Percentiles rank a stretch among this genome's conserved stretches.
Evolutionary conservation across 2,329 filamentous ascomycete species (phyloP).

Genomic region (Penicillium sp.): DNA sequence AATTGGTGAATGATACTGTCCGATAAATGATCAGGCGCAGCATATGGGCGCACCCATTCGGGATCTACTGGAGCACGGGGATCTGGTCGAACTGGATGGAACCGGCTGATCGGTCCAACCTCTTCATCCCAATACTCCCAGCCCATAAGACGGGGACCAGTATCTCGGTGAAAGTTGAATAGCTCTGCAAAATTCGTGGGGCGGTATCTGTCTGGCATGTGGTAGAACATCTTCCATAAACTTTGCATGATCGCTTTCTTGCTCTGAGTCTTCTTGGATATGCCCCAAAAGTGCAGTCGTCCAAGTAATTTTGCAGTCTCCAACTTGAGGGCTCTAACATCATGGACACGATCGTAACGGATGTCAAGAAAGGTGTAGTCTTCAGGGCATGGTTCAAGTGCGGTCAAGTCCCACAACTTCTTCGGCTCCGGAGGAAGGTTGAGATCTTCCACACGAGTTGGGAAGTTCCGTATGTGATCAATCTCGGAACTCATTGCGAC

Average conservation of each 20-base stretch:
- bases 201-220: conserved; percentile 20
- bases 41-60: background rate
- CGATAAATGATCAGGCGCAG: background rate
- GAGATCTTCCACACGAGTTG: background rate
- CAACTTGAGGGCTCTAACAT: background rate
- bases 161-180: conserved; percentile 23
- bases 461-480: background rate
- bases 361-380: conserved; percentile 12
- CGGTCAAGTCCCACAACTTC: conserved; percentile 1
- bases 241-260: conserved; percentile 1
- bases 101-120: conserved; percentile 5
- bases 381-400: conserved; percentile 9
- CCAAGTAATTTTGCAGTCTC: background rate
- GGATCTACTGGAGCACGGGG: background rate
- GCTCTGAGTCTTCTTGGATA: conserved; percentile 2
- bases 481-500: background rate
- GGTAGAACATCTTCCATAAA: conserved; percentile 29
- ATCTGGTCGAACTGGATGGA: background rate
- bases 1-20: background rate
- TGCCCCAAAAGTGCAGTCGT: conserved; percentile 30
- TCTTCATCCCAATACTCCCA: conserved; percentile 2
- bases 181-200: conserved; percentile 18
- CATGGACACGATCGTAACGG: background rate
- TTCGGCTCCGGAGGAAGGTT: background rate
- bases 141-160: conserved; percentile 33